Percentiles rank a stretch among this genome's conserved stretches.
Conservation (phyloP, 1,139 yeast species). For the Suhomyces kunorum region DNA sequence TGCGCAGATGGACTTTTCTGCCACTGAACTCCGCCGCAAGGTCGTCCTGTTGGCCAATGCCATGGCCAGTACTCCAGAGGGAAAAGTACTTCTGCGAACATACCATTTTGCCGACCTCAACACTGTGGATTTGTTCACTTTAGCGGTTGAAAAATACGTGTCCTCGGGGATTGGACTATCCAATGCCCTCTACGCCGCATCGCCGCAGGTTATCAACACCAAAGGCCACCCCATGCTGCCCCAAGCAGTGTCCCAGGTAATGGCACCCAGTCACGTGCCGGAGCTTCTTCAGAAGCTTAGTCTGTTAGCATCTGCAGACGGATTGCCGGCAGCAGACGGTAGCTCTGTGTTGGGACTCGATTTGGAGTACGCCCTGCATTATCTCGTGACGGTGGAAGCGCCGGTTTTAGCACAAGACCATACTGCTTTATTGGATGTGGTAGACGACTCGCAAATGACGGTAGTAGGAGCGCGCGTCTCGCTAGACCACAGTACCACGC, state of each 20-base stretch:
- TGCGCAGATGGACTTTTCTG: slow-evolving; percentile 18
- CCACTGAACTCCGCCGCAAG: background rate
- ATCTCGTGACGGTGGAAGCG: slow-evolving; percentile 35
- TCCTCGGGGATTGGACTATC: background rate
- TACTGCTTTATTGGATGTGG: slow-evolving; percentile 22
- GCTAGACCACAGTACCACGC: slow-evolving; percentile 17
- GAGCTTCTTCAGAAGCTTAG: background rate
- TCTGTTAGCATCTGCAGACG: background rate
- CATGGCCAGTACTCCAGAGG: slow-evolving; percentile 5
- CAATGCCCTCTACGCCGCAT: background rate
- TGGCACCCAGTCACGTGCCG: background rate
- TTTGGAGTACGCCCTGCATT: slow-evolving; percentile 28
- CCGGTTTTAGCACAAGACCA: slow-evolving; percentile 27
- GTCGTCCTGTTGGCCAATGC: slow-evolving; percentile 18
- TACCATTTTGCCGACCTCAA: slow-evolving; percentile 35
- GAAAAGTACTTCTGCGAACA: slow-evolving; percentile 17
- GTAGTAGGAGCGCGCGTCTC: slow-evolving; percentile 33
- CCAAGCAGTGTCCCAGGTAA: background rate
- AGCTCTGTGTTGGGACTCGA: slow-evolving; percentile 22
- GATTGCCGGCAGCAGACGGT: background rate
- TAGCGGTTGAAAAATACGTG: slow-evolving; percentile 26
- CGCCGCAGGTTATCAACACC: background rate
- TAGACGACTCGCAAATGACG: slow-evolving; percentile 29
- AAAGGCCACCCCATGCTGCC: background rate
- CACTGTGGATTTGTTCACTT: slow-evolving; percentile 30